Evolutionary conservation across 805 yeast genomes (phyloP), one percentile per base, ranked within the genome.

Genomic region (Wickerhamiella azyma): DNA sequence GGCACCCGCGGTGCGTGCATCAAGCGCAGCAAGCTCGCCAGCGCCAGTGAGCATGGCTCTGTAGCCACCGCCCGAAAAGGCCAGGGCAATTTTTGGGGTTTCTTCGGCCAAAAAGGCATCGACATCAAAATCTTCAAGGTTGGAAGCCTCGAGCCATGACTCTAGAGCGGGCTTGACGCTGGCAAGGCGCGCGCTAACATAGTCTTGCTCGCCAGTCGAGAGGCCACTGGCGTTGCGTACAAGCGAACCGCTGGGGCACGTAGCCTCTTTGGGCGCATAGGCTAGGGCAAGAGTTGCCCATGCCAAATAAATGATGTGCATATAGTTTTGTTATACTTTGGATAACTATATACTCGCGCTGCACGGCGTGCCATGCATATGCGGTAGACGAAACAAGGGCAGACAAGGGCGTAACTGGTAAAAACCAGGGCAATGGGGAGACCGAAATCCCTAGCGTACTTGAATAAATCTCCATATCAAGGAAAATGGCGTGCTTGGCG

Each of bases 1-100:
- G 10, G 32, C n/a, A 7, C 28, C 28, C 13, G 5, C 19, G 13
- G 41, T 38, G 28, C 41, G 41, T 5, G 29, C 2, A 26, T 38
- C 41, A 2, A 38, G 26, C 9, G 41, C 41, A 9, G 41, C 41
- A 8, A 38, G 21, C 19, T 38, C 26, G 0, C 84, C 84, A 0
- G 76, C 80, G 0, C 75, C 77, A 14, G 67, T 65, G 17, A 77
- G 55, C 79, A 77, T 75, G 9, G 83, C 72, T 44, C 83, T 61
- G 57, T 74, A 86, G 5, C 96, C 96, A 55, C 96, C 96, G 39
- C 96, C 96, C 14, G 85, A 75, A 53, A 79, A 76, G 6, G 85
- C 79, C 16, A 65, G 49, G 9, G 68, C 71, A 19, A 53, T 43
- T 21, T 21, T 21, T 7, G 24, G 24, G 24, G 24, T 21, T 4